Conservation (phyloP, 2,329 filamentous ascomycete genomes). For the Cladosporium sp. region DNA sequence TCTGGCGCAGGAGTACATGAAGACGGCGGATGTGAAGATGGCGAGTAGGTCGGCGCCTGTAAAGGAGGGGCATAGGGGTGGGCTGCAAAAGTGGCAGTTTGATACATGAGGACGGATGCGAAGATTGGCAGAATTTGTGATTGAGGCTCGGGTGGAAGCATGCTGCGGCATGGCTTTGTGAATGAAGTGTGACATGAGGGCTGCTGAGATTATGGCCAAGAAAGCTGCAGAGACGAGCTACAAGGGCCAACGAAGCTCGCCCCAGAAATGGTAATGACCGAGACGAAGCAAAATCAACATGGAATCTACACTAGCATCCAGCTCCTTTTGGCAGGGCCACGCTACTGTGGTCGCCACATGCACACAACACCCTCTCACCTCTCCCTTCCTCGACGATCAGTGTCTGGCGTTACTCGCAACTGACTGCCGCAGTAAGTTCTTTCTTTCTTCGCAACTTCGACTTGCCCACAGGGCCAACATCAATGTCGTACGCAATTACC, state of each 20-base stretch:
- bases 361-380: not conserved
- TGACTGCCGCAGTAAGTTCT: not conserved
- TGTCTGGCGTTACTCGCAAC: not conserved
- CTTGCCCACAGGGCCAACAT: not conserved
- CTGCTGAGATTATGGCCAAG: not conserved
- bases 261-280: not conserved
- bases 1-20: slow-evolving; percentile 41
- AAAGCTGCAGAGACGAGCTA: not conserved
- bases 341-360: not conserved
- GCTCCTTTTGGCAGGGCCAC: not conserved
- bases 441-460: too few relatives aligned
- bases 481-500: not conserved
- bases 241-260: not conserved
- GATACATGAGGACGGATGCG: slow-evolving; percentile 28
- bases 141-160: not conserved
- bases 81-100: slow-evolving; percentile 44
- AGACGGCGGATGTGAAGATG: slow-evolving; percentile 42
- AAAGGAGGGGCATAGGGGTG: slow-evolving; percentile 35
- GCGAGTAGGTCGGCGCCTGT: slow-evolving; percentile 37
- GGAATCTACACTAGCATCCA: not conserved
- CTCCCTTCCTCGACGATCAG: not conserved
- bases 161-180: not conserved
- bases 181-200: not conserved
- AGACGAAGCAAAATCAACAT: not conserved
- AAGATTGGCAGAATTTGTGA: not conserved